phyloP scores from a whole-genome alignment of 805 yeast species.

The Candida vartiovaarae region DNA sequence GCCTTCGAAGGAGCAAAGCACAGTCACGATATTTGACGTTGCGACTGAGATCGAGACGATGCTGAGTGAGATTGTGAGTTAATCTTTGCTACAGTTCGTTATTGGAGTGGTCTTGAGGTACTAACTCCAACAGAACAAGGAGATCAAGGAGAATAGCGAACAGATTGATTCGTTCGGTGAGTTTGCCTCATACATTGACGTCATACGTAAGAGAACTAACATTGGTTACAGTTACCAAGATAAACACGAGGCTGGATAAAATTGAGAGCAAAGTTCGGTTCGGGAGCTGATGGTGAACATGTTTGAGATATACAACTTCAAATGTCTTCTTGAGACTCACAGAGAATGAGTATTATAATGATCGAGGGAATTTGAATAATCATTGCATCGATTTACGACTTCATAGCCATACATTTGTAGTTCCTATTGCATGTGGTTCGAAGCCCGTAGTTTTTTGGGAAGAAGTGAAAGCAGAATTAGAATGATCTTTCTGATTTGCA shows the following conservation, averaged over 20 bases:
- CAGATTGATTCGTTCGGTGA: not conserved
- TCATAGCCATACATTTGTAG: too few relatives aligned
- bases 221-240: slow-evolving; percentile 15
- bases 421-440: too few relatives aligned
- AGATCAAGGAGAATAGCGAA: slow-evolving; percentile 18
- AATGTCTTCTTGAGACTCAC: too few relatives aligned
- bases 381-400: too few relatives aligned
- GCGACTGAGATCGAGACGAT: slow-evolving; percentile 25
- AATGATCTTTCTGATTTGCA: too few relatives aligned
- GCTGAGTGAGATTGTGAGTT: slow-evolving; percentile 13
- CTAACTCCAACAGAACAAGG: slow-evolving; percentile 4
- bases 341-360: too few relatives aligned
- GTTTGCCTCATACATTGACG: not conserved
- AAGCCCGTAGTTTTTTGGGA: too few relatives aligned
- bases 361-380: too few relatives aligned
- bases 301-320: too few relatives aligned
- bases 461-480: too few relatives aligned
- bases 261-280: slow-evolving; percentile 16
- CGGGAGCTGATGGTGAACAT: not conserved
- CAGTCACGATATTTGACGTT: slow-evolving; percentile 26
- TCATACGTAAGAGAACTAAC: slow-evolving; percentile 5
- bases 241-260: slow-evolving; percentile 18
- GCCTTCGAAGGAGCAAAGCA: not conserved
- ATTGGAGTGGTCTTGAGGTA: not conserved
- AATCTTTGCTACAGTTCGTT: not conserved